Evolutionary conservation across 345 rosid species (phyloP).

Genomic region (Populus euphratica): DNA sequence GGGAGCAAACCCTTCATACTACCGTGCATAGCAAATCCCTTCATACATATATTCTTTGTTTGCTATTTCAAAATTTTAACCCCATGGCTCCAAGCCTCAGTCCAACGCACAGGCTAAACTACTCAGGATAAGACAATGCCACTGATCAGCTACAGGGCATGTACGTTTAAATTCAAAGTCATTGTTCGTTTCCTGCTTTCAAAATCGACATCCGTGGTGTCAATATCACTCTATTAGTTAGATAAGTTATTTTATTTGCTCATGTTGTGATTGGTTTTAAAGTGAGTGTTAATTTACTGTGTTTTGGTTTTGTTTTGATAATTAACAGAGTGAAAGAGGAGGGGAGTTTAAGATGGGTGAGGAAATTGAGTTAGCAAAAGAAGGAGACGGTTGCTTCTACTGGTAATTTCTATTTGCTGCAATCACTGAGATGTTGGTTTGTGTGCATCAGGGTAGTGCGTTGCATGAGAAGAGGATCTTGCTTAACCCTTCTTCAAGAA

Average conservation of each 20-base stretch:
- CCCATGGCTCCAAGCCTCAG: no score
- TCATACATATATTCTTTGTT: no score
- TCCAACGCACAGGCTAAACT: no score
- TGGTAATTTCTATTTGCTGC: no score
- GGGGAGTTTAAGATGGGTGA: no score
- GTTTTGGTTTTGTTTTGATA: neutral
- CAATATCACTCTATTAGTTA: conserved; percentile 37
- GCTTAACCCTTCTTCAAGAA: conserved; percentile 33
- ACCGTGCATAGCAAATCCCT: no score
- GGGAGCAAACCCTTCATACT: no score
- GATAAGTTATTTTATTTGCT: conserved; percentile 32
- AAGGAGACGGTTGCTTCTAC: conserved; percentile 41
- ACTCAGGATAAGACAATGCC: no score
- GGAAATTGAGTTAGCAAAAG: neutral
- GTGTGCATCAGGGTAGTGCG: conserved; percentile 51
- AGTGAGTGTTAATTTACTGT: neutral
- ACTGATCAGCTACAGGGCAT: no score
- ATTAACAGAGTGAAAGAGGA: conserved; percentile 22
- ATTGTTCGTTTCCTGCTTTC: conserved; percentile 66
- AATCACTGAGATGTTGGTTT: neutral
- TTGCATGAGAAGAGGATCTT: conserved; percentile 60
- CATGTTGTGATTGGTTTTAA: neutral
- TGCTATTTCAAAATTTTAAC: no score
- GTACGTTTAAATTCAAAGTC: no score
- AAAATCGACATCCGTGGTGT: conserved; percentile 58